These are phyloP conservation scores for Diaporthe ilicicola DNA, from an alignment of 2,329 filamentous ascomycete genomes.

Conservation along the genomic window DNA sequence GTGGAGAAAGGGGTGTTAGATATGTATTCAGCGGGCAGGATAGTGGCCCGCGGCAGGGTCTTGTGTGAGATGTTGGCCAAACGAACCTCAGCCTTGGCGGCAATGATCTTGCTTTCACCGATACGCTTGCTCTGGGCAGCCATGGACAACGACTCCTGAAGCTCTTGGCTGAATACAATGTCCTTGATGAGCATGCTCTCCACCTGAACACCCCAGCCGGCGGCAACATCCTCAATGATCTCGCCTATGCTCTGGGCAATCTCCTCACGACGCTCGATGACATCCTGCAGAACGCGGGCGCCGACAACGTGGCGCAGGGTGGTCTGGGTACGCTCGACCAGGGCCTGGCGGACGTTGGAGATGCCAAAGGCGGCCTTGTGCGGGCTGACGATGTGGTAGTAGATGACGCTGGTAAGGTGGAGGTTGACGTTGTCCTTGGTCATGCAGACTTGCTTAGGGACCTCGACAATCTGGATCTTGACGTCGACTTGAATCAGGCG, in stretches of 20 bases:
- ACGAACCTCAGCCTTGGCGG: constrained; percentile 82
- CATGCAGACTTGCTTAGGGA: constrained; percentile 97
- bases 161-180: constrained; percentile 94
- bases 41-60: background rate
- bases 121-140: constrained; percentile 98
- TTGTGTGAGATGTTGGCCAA: background rate
- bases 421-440: constrained; percentile 99
- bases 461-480: constrained; percentile 98
- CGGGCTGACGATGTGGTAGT: constrained; percentile 95
- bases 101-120: constrained; percentile 98
- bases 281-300: constrained; percentile 93
- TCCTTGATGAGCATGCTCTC: constrained; percentile 99
- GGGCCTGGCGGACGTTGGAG: constrained; percentile 91
- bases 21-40: background rate
- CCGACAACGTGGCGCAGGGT: constrained; percentile 97
- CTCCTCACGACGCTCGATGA: constrained; percentile 98
- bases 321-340: constrained; percentile 97
- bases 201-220: constrained; percentile 93
- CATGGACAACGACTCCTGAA: constrained; percentile 97
- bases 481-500: constrained; percentile 91
- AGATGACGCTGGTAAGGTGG: constrained; percentile 94
- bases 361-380: constrained; percentile 99
- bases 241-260: constrained; percentile 94
- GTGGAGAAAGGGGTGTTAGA: constrained; percentile 26
- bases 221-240: constrained; percentile 95